Evolutionary conservation across 2,329 filamentous ascomycete genomes (phyloP).

Genomic region (Curvularia verruculosa): DNA sequence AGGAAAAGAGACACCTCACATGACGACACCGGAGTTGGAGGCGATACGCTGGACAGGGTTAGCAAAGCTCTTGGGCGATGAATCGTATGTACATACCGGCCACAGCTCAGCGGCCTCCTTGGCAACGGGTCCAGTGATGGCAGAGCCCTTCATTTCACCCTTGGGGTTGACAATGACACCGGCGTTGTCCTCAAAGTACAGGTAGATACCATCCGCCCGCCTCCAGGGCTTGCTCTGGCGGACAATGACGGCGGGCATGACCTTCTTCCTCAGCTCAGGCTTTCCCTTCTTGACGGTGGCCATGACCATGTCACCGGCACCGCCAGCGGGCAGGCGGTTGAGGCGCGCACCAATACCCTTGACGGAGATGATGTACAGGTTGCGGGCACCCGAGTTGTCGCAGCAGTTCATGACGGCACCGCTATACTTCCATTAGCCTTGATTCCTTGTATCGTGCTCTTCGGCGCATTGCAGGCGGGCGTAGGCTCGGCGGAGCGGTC

Average conservation of each 20-base stretch:
- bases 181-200: conserved; percentile 99
- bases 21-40: conserved; percentile 99
- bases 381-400: conserved; percentile 98
- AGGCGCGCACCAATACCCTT: conserved; percentile 97
- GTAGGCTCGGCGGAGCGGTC: conserved; percentile 16
- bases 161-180: conserved; percentile 99
- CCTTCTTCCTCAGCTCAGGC: conserved; percentile 99
- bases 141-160: conserved; percentile 99
- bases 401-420: conserved; percentile 99
- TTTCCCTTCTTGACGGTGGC: conserved; percentile 99
- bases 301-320: conserved; percentile 99
- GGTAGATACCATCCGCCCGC: conserved; percentile 96
- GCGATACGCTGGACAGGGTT: conserved; percentile 80
- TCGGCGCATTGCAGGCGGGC: conserved; percentile 12
- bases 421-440: conserved; percentile 59
- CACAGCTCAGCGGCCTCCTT: conserved; percentile 99
- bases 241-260: conserved; percentile 99
- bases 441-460: conserved; percentile 19
- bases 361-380: conserved; percentile 99
- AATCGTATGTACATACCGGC: conserved; percentile 71
- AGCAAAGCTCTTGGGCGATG: conserved; percentile 27
- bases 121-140: conserved; percentile 98
- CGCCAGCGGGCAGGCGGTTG: conserved; percentile 94
- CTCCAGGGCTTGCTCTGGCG: conserved; percentile 99
- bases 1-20: conserved; percentile 70